Evolutionary conservation across 371 early-diverging fungal species (phyloP), one percentile per base, ranked within the genome.

Genomic region (Rhizomucor miehei): DNA sequence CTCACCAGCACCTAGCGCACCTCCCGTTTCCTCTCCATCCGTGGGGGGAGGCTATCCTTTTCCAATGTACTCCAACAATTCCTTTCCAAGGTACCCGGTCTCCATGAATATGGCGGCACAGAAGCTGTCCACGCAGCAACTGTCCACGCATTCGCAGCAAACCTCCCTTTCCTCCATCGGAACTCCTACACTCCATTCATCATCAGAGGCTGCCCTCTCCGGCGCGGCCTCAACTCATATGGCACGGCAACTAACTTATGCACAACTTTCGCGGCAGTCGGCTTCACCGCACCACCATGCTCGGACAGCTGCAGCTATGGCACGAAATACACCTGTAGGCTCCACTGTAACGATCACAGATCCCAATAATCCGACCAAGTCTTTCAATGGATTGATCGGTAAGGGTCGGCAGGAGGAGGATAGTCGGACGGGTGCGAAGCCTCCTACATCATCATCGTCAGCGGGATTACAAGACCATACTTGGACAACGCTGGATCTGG

Each of bases 231-330:
- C 74, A 59, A 24, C 76, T 21, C 85, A 85, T 67, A 81, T 87
- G 53, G 89, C 89, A 68, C 82, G 86, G 49, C 91, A 89, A 63
- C 41, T 90, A 17, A 81, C 81, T 8, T 82, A 83, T 62, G 87
- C 87, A 11, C 86, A 86, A 52, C 56, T 81, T 39, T 89, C 91
- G 39, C 84, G 93, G 44, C 87, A 88, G 44, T 80, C 90, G 4
- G 75, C 88, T 17, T 79, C 90, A 2, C 92, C 94, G 25, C 96
- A 95, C 66, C 90, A 91, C 63, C 90, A 92, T 60, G 92, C 94
- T 37, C 85, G 93, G 39, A 80, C 91, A 8, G 92, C 93, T 0
- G 86, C 87, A 24, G 84, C 74, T n/a, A 76, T 75, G 69, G 81
- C 67, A 51, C 77, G 63, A 17, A 79, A 60, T 48, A 61, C 72